A percentile compares a stretch with the other conserved stretches of the same genome.
These are phyloP conservation scores for Cronartium ribicola DNA, from an alignment of 1,284 basidiomycete species.

Conservation along the genomic window DNA sequence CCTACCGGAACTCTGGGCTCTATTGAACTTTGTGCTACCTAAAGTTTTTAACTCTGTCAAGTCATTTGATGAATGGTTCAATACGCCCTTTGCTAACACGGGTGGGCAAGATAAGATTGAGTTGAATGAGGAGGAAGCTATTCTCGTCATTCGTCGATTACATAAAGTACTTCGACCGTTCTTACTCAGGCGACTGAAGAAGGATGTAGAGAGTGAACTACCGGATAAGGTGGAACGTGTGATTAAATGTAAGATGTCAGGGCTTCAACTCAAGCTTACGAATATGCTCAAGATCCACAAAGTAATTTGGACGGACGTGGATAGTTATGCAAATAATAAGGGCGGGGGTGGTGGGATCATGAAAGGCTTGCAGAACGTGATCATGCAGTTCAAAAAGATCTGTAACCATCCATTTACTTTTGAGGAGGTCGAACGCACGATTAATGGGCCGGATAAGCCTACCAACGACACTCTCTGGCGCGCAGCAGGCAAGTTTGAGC, in stretches of 20 bases:
- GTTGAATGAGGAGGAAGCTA: slow-evolving; percentile 98
- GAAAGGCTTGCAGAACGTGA: slow-evolving; percentile 76
- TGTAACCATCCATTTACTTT: slow-evolving; percentile 81
- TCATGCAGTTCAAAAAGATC: slow-evolving; percentile 99
- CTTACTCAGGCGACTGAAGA: slow-evolving; percentile 91
- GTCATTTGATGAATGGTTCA: slow-evolving; percentile 99
- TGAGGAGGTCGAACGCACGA: slow-evolving; percentile 85
- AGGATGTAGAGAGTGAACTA: slow-evolving; percentile 95
- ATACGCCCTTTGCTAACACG: slow-evolving; percentile 97
- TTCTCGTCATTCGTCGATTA: slow-evolving; percentile 93
- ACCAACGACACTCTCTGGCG: slow-evolving; percentile 77
- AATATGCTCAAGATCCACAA: slow-evolving; percentile 97
- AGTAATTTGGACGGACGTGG: slow-evolving; percentile 46
- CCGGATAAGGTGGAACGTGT: slow-evolving; percentile 99
- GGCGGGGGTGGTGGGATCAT: slow-evolving; percentile 47
- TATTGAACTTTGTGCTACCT: slow-evolving; percentile 96
- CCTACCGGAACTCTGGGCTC: slow-evolving; percentile 93
- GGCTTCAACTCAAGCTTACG: slow-evolving; percentile 88
- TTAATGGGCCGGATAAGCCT: slow-evolving; percentile 70
- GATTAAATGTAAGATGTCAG: slow-evolving; percentile 96
- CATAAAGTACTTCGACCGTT: slow-evolving; percentile 98
- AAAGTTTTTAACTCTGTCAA: slow-evolving; percentile 99
- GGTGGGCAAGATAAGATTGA: slow-evolving; percentile 96
- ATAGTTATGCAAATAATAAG: slow-evolving; percentile 25
- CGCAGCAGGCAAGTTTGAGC: slow-evolving; percentile 87